Evolutionary conservation across 768 basidiomycete species (phyloP).

Genomic region (Rhodotorula kratochvilovae): DNA sequence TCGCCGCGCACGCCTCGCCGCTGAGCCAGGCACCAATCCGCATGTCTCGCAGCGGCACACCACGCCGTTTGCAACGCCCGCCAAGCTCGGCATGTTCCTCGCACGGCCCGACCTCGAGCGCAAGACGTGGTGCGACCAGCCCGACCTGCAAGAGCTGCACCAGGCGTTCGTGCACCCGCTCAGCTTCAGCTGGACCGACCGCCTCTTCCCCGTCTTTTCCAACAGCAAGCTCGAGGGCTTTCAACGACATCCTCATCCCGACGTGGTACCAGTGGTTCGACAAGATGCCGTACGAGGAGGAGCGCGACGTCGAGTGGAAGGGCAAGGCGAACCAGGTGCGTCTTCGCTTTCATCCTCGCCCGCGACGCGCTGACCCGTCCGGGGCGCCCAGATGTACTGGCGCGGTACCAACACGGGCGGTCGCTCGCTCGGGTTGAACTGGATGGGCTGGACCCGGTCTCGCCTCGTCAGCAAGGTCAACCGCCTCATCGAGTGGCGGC

Average conservation of each 20-base stretch:
- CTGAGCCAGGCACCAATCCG: not conserved
- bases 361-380: not conserved
- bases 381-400: conserved; percentile 14
- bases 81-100: not conserved
- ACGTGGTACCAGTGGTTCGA: conserved; percentile 20
- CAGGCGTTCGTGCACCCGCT: conserved; percentile 12
- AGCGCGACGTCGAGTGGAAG: conserved; percentile 17
- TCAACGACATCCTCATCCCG: conserved; percentile 18
- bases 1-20: not conserved
- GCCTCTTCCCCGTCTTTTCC: conserved; percentile 8
- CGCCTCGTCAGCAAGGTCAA: conserved; percentile 16
- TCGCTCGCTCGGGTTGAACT: conserved; percentile 2
- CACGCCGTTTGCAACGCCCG: conserved; percentile 1
- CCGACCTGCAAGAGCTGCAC: conserved; percentile 23
- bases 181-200: conserved; percentile 2
- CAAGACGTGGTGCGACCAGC: conserved; percentile 24
- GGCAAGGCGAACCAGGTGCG: conserved; percentile 20
- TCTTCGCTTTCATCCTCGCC: not conserved
- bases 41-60: conserved; percentile 6
- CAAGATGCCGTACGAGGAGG: conserved; percentile 1
- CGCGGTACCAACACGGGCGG: conserved; percentile 28
- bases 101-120: not conserved
- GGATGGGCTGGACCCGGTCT: conserved; percentile 17
- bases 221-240: conserved; percentile 17
- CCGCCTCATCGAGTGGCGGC: conserved; percentile 10